Evolutionary conservation across 2,329 filamentous ascomycete genomes (phyloP), one percentile per base, ranked within the genome.

Genomic region (Penicillium polonicum): DNA sequence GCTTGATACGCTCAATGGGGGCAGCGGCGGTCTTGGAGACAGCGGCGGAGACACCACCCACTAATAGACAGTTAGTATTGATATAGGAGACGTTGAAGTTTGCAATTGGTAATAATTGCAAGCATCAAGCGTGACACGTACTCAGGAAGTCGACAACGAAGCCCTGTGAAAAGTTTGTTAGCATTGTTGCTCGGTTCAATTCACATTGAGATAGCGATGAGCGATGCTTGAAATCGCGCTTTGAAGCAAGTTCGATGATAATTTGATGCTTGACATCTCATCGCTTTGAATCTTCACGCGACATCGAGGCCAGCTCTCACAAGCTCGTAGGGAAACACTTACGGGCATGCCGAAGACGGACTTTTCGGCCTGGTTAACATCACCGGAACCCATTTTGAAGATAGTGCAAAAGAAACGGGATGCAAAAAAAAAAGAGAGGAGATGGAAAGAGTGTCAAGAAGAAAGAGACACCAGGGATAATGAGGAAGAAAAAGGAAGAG

Each of bases 1-100:
- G 94, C 92, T 99, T 99, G 84, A 99, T 89, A 92, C 94, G 94
- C 92, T 99, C 94, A 75, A 99, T 99, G 83, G 94, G 94, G 83
- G 94, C 94, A 79, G 94, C 94, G 78, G 94, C 94, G 72, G 94
- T 99, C 92, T 99, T 99, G 80, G 94, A 99, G 89, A 99, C 92
- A 82, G 94, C 94, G 82, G 94, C 94, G 78, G 94, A 97, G 73
- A 99, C 89, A 97, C 94, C 94, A 89, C 94, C 94, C 94, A 99
- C 92, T 96, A 73, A 76, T 72, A 70, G 71, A 68, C 60, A 54
- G 76, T 83, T 75, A 83, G 81, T 75, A 69, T 59, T 19, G 3
- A 19, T 31, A 31, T 23, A n/a, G 2, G 15, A 27, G 2, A 31
- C 19, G 9, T 29, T 27, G 8, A 31, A 15, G 9, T 12, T 15